These are phyloP conservation scores for Tricholoma sp. DNA, from an alignment of 768 basidiomycete species.

Conservation along the genomic window DNA sequence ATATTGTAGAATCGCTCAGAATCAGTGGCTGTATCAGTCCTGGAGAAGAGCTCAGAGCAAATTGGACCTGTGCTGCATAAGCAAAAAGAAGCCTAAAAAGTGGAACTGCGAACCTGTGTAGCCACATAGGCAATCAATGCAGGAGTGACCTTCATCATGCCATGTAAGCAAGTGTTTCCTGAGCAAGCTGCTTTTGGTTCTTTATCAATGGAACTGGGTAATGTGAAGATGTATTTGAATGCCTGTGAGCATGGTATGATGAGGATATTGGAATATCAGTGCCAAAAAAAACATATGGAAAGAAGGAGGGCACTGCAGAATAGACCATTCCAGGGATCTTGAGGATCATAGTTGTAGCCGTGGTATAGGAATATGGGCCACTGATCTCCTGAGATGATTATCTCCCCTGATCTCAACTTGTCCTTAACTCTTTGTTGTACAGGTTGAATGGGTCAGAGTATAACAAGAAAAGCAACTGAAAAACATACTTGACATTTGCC, in stretches of 20 bases:
- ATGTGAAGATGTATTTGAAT: conserved; percentile 6
- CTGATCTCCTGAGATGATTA: not conserved
- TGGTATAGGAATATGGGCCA: not conserved
- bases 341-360: not conserved
- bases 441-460: too few relatives aligned
- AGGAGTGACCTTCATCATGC: not conserved
- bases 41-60: conserved; percentile 18
- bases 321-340: not conserved
- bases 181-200: not conserved
- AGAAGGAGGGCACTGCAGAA: not conserved
- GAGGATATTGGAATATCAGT: not conserved
- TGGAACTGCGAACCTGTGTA: not conserved
- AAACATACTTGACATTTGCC: too few relatives aligned
- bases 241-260: not conserved
- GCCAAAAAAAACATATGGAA: not conserved
- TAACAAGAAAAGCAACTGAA: too few relatives aligned
- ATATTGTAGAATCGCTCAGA: conserved; percentile 16
- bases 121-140: not conserved
- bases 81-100: not conserved
- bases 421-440: not conserved
- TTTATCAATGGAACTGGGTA: not conserved
- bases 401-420: not conserved
- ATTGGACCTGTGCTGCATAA: conserved; percentile 9
- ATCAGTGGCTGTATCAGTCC: conserved; percentile 15
- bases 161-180: not conserved